phyloP scores from a whole-genome alignment of 768 basidiomycete genomes.

The Lanmaoa rubissima region DNA sequence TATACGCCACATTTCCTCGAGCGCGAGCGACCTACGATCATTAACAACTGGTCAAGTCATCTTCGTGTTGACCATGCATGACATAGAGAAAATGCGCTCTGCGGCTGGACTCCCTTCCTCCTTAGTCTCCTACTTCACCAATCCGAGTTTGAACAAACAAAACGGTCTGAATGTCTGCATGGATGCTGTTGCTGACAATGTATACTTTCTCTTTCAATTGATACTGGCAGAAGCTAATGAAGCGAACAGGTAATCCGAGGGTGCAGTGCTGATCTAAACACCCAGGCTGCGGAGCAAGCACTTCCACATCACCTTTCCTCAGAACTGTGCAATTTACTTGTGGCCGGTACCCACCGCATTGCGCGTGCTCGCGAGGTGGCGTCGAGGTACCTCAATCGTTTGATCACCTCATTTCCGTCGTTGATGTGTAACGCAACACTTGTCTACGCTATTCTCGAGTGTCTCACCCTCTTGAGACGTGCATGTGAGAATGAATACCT shows the following conservation, averaged over 20 bases:
- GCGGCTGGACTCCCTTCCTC: slow-evolving; percentile 77
- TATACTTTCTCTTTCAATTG: slow-evolving; percentile 25
- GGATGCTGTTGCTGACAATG: slow-evolving; percentile 86
- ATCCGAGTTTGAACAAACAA: slow-evolving; percentile 78
- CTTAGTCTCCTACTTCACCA: slow-evolving; percentile 82
- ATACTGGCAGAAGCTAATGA: not conserved
- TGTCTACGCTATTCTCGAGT: slow-evolving; percentile 87
- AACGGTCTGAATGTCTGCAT: slow-evolving; percentile 68
- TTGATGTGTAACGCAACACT: slow-evolving; percentile 88
- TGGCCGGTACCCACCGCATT: slow-evolving; percentile 79
- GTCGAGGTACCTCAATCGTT: slow-evolving; percentile 74
- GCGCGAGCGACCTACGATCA: slow-evolving; percentile 65
- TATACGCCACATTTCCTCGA: slow-evolving; percentile 61
- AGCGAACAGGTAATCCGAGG: slow-evolving; percentile 68
- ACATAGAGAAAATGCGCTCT: slow-evolving; percentile 85
- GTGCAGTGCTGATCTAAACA: slow-evolving; percentile 68
- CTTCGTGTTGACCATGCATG: slow-evolving; percentile 81
- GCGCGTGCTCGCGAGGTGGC: slow-evolving; percentile 81
- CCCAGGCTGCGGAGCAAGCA: slow-evolving; percentile 75
- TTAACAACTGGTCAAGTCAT: slow-evolving; percentile 82
- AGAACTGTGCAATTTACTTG: slow-evolving; percentile 74
- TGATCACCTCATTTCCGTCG: slow-evolving; percentile 91
- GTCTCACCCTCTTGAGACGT: slow-evolving; percentile 82
- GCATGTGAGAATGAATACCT: slow-evolving; percentile 88
- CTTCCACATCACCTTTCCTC: slow-evolving; percentile 64